Conservation (phyloP, 2,329 filamentous ascomycete genomes). For the Arthroderma uncinatum region DNA sequence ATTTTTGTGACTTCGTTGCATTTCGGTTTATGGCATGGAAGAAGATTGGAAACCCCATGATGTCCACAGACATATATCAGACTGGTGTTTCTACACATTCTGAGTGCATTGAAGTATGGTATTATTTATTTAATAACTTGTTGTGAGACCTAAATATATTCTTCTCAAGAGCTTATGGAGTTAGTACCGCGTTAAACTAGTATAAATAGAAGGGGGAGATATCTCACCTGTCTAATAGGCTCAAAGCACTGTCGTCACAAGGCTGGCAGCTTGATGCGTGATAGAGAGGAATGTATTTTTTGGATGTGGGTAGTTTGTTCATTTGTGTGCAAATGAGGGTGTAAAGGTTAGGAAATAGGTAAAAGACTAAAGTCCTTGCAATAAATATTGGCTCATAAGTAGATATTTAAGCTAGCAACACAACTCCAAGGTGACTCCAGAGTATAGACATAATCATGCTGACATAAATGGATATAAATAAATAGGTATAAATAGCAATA, state of each 20-base stretch:
- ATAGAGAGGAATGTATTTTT: too few relatives aligned
- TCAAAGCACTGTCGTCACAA: neutral
- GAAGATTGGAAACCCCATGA: neutral
- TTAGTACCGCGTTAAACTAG: too few relatives aligned
- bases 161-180: too few relatives aligned
- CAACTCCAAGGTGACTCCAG: neutral
- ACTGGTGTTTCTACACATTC: neutral
- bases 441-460: neutral
- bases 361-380: too few relatives aligned
- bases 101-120: neutral
- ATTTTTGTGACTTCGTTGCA: neutral
- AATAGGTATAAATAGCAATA: neutral
- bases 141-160: too few relatives aligned
- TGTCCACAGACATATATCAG: neutral
- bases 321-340: too few relatives aligned
- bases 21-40: neutral
- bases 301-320: too few relatives aligned
- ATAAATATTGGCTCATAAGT: too few relatives aligned
- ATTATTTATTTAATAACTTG: neutral
- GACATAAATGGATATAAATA: neutral
- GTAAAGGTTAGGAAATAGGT: too few relatives aligned
- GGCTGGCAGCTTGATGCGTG: too few relatives aligned
- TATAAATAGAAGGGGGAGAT: too few relatives aligned
- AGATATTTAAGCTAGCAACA: neutral
- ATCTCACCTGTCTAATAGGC: too few relatives aligned